phyloP scores from a whole-genome alignment of 116 monocot genomes.

The Iris pallida region DNA sequence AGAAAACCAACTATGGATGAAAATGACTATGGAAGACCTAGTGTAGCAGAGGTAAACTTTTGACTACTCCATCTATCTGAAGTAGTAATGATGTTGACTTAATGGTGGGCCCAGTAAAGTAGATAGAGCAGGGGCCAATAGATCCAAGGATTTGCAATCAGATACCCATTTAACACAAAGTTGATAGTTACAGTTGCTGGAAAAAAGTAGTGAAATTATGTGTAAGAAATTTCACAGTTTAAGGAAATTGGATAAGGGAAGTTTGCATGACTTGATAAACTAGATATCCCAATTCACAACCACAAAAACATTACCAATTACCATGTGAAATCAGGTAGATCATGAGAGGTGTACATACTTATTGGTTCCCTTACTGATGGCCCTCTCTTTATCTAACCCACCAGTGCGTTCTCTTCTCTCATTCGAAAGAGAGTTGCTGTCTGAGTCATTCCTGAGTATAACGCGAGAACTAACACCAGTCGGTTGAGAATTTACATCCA shows the following conservation, averaged over 20 bases:
- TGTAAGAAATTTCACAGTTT: background rate
- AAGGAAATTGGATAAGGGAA: background rate
- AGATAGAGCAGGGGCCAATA: no score
- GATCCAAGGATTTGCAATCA: no score
- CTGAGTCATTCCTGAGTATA: constrained; percentile 42
- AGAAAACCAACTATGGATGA: background rate
- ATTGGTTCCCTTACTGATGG: constrained; percentile 48
- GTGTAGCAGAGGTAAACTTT: no score
- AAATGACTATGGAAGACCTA: no score
- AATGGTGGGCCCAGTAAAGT: no score
- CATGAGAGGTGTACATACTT: constrained; percentile 51
- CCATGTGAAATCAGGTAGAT: background rate
- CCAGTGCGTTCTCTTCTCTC: constrained; percentile 63
- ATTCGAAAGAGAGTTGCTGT: constrained; percentile 34
- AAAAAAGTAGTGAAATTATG: no score
- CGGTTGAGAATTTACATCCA: constrained; percentile 41
- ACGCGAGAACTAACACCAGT: constrained; percentile 33
- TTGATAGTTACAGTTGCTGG: no score
- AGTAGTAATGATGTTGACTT: no score
- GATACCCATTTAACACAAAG: no score
- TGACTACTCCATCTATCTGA: no score
- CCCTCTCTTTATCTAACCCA: constrained; percentile 58
- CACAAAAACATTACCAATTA: background rate
- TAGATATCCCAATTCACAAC: constrained; percentile 1
- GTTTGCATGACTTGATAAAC: background rate